These are phyloP conservation scores for Myrica gale DNA, from an alignment of 306 rosid species.

Conservation along the genomic window DNA sequence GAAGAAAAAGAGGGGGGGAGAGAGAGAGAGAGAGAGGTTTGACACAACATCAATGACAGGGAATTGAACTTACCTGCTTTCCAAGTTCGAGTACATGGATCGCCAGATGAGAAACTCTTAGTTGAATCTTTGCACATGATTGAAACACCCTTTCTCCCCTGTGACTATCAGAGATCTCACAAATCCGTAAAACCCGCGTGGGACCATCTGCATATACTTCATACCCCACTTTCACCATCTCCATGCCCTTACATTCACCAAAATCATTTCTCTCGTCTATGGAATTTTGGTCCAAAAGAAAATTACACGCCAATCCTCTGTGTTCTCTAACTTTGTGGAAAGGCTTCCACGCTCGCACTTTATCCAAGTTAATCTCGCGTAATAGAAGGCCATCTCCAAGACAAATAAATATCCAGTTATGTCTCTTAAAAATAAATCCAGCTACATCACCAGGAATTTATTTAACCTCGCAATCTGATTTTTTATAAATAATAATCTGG, in stretches of 20 bases:
- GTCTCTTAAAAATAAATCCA: too few relatives aligned
- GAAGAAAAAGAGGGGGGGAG: too few relatives aligned
- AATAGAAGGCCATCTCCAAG: constrained; percentile 59
- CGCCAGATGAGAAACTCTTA: constrained; percentile 65
- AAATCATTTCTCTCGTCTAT: constrained; percentile 32
- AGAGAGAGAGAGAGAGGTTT: not conserved
- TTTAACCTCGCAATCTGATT: constrained; percentile 9
- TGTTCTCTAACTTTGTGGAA: constrained; percentile 61
- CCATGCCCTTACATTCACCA: constrained; percentile 37
- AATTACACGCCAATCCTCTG: constrained; percentile 49
- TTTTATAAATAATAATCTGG: not conserved
- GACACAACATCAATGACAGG: not conserved
- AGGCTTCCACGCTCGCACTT: constrained; percentile 82
- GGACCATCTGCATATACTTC: constrained; percentile 98
- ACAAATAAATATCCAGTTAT: constrained; percentile 26
- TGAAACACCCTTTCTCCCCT: constrained; percentile 44
- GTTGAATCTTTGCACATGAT: constrained; percentile 57
- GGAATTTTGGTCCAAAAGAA: constrained; percentile 45
- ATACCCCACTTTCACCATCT: constrained; percentile 64
- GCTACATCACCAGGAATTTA: not conserved
- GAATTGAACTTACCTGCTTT: constrained; percentile 57
- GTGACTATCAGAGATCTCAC: constrained; percentile 62
- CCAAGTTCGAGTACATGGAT: constrained; percentile 64
- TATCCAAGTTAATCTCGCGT: constrained; percentile 87
- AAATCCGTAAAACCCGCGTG: constrained; percentile 77